These are phyloP conservation scores for Sherardia arvensis DNA, from an alignment of 257 asterid species.

Conservation along the genomic window DNA sequence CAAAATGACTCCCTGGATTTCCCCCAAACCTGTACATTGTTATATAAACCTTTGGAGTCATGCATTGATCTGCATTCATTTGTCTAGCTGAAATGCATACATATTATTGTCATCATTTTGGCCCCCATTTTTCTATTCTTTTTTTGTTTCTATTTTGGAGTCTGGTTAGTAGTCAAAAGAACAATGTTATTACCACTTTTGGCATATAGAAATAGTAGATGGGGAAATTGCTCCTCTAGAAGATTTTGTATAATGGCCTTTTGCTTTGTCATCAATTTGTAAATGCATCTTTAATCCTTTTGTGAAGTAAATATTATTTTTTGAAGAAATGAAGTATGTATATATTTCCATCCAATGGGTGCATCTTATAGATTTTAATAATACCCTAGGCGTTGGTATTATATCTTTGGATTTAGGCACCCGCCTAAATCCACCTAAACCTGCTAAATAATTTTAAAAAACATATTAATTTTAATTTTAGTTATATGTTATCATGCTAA, in stretches of 20 bases:
- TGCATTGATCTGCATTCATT: slow-evolving; percentile 16
- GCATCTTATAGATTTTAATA: no score
- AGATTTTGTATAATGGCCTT: slow-evolving; percentile 17
- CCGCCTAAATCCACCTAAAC: no score
- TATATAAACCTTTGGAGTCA: slow-evolving; percentile 10
- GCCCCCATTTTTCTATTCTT: slow-evolving; percentile 33
- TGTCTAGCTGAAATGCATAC: slow-evolving; percentile 19
- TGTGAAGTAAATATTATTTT: slow-evolving; percentile 24
- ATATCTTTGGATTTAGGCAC: no score
- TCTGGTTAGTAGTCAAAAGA: slow-evolving; percentile 10
- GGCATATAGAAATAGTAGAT: slow-evolving; percentile 17
- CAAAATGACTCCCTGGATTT: slow-evolving; percentile 10
- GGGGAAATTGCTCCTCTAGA: slow-evolving; percentile 14
- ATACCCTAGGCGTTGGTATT: no score
- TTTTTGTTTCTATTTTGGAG: slow-evolving; percentile 18
- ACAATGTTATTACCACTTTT: no score
- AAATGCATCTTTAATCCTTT: slow-evolving; percentile 23
- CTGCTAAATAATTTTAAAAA: no score
- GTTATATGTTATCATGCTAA: no score
- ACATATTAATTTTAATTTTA: no score
- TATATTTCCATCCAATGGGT: no score
- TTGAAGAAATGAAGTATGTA: no score
- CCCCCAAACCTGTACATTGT: slow-evolving; percentile 23
- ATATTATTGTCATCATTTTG: neutral
- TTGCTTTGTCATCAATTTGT: slow-evolving; percentile 21